phyloP scores from a whole-genome alignment of 257 asterid species.

The Asclepias syriaca region DNA sequence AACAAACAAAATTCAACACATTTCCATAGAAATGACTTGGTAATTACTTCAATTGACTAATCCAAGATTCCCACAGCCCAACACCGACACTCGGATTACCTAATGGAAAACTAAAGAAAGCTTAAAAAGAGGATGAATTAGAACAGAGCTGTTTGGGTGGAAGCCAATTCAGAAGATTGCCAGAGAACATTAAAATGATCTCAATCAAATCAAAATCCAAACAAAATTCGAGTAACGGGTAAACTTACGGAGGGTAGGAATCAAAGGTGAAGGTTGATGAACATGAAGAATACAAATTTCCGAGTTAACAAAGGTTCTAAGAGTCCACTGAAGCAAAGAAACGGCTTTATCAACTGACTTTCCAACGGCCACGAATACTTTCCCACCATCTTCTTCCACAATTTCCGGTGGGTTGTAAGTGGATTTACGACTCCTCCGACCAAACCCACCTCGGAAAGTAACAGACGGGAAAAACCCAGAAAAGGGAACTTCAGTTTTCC shows the following conservation, averaged over 20 bases:
- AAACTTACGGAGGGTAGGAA: conserved; percentile 71
- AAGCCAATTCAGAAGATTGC: neutral
- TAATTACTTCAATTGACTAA: neutral
- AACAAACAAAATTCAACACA: conserved; percentile 11
- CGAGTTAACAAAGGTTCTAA: conserved; percentile 35
- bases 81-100: neutral
- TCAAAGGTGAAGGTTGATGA: conserved; percentile 65
- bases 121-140: neutral
- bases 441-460: conserved; percentile 19
- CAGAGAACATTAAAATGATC: neutral
- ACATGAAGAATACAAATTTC: conserved; percentile 71
- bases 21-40: neutral
- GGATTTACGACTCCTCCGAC: conserved; percentile 16
- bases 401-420: conserved; percentile 21
- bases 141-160: neutral
- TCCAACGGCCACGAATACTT: conserved; percentile 71
- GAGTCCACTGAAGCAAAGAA: conserved; percentile 61
- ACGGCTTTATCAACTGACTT: conserved; percentile 50
- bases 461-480: conserved; percentile 22
- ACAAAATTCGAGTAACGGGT: neutral
- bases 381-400: conserved; percentile 29
- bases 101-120: neutral
- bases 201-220: neutral
- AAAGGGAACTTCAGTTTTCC: conserved; percentile 9
- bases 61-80: neutral